phyloP scores from a whole-genome alignment of 345 rosid genomes.

The Eucalyptus erythrocorys region DNA sequence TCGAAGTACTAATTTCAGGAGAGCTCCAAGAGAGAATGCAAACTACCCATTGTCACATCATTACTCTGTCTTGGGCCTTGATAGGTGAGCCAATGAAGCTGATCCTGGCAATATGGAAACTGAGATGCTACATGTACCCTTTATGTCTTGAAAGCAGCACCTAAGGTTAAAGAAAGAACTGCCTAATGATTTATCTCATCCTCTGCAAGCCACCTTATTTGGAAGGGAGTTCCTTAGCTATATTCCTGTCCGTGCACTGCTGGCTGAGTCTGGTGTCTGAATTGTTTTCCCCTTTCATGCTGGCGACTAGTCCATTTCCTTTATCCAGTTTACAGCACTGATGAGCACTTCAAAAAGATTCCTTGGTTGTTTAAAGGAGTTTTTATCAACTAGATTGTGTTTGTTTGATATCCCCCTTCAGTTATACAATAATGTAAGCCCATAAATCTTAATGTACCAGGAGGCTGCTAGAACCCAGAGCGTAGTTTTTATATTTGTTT shows the following conservation, averaged over 20 bases:
- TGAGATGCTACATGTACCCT: neutral
- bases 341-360: neutral
- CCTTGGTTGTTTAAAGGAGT: neutral
- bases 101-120: neutral
- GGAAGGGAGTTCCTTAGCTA: neutral
- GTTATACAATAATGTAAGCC: neutral
- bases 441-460: neutral
- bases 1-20: conserved; percentile 46
- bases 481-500: neutral
- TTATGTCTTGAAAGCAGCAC: neutral
- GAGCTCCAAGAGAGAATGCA: conserved; percentile 42
- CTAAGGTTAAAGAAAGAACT: neutral
- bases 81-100: conserved; percentile 32
- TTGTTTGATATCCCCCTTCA: neutral
- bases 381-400: neutral
- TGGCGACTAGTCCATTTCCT: neutral
- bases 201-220: neutral
- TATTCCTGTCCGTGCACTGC: neutral
- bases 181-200: neutral
- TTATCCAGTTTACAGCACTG: neutral
- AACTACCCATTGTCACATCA: conserved; percentile 77
- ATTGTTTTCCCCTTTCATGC: neutral
- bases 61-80: conserved; percentile 85
- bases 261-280: neutral
- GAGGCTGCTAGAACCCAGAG: neutral